These are phyloP conservation scores for Trichoderma pleuroti DNA, from an alignment of 2,329 filamentous ascomycete species.

Conservation along the genomic window DNA sequence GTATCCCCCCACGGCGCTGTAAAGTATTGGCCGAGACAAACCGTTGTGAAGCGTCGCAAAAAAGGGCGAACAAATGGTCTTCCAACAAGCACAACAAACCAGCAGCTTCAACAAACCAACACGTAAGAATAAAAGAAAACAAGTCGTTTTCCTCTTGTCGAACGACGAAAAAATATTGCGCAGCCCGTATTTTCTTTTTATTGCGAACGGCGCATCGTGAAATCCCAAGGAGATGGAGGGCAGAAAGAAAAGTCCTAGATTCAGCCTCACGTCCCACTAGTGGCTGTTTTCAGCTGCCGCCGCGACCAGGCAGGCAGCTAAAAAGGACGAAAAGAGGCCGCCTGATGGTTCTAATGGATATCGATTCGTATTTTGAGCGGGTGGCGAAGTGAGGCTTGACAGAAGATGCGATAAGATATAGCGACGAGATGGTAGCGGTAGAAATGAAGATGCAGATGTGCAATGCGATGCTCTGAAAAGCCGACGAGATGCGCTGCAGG, in stretches of 20 bases:
- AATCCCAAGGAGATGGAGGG: neutral
- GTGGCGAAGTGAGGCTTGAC: neutral
- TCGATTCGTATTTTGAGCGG: neutral
- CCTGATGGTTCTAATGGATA: neutral
- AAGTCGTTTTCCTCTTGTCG: neutral
- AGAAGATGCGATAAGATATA: neutral
- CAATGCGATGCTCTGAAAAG: neutral
- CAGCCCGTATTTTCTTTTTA: neutral
- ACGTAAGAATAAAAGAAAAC: neutral
- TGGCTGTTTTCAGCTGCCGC: neutral
- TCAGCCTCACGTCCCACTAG: neutral
- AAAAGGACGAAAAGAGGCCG: neutral
- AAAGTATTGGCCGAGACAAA: neutral
- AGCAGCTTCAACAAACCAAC: neutral
- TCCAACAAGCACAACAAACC: neutral
- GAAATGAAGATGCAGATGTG: neutral
- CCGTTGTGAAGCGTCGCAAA: too few species aligned
- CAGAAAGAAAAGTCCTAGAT: neutral
- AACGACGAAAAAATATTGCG: neutral
- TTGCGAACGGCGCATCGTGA: neutral
- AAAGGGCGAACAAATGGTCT: neutral
- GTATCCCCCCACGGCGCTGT: neutral
- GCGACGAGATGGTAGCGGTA: neutral
- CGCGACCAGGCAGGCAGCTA: neutral
- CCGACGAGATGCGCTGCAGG: neutral